Evolutionary conservation across 208 protist genomes (phyloP).

Genomic region (Phytomonas serpens): DNA sequence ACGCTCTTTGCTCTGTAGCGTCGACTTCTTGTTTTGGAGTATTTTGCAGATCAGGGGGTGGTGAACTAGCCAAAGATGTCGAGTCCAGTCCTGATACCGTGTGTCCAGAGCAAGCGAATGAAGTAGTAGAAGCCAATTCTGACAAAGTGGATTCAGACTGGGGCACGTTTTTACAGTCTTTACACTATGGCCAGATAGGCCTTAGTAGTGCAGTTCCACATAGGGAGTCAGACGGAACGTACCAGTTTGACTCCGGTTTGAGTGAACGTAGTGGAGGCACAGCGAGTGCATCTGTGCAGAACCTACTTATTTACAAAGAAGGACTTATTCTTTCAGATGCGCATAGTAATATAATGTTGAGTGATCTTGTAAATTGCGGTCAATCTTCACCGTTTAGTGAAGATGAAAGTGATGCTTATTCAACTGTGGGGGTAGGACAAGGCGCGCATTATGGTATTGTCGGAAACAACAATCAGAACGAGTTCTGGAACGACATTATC

Average conservation of each 20-base stretch:
- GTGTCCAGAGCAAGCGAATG: background rate
- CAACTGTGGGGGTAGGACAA: background rate
- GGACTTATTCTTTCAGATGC: background rate
- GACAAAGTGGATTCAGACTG: background rate
- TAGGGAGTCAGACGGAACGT: background rate
- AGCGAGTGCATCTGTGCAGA: background rate
- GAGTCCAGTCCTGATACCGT: background rate
- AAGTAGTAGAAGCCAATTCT: background rate
- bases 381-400: background rate
- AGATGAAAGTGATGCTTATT: background rate
- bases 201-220: background rate
- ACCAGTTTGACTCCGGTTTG: background rate
- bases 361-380: slow-evolving; percentile 2
- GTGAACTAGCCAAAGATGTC: background rate
- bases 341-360: background rate
- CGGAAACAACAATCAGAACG: background rate
- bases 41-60: background rate
- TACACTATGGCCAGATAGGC: background rate
- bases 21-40: background rate
- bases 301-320: background rate
- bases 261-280: background rate
- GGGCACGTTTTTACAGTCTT: background rate
- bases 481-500: background rate
- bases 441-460: background rate
- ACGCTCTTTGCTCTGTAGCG: background rate